Conservation (phyloP, 768 basidiomycete genomes). For the Pleurotus eryngii region DNA sequence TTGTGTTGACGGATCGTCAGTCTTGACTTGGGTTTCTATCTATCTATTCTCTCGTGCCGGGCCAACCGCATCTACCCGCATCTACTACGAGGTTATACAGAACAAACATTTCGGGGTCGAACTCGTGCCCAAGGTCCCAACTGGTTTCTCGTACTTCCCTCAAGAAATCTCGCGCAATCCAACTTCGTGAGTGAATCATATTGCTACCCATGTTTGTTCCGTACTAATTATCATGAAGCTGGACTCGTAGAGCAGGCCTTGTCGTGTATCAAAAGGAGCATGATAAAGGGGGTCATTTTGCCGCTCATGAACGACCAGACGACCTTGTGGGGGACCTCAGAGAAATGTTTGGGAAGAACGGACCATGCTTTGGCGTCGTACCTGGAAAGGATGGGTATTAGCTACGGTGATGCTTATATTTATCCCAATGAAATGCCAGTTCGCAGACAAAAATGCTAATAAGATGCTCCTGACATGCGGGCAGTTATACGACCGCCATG, state of each 20-base stretch:
- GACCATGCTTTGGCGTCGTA: constrained; percentile 47
- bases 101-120: constrained; percentile 11
- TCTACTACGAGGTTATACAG: constrained; percentile 48
- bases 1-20: constrained; percentile 26
- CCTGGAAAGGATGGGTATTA: constrained; percentile 39
- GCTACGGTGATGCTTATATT: no score
- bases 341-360: constrained; percentile 54
- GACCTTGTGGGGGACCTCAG: constrained; percentile 46
- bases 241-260: constrained; percentile 32
- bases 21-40: constrained; percentile 58
- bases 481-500: constrained; percentile 7
- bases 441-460: no score
- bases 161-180: constrained; percentile 30
- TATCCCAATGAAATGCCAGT: no score
- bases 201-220: not conserved
- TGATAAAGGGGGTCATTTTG: constrained; percentile 55
- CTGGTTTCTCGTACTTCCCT: constrained; percentile 48
- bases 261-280: constrained; percentile 49
- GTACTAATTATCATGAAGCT: constrained; percentile 26
- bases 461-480: not conserved
- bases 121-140: constrained; percentile 29
- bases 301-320: constrained; percentile 47
- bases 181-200: not conserved
- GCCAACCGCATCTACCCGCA: constrained; percentile 52
- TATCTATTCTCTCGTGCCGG: constrained; percentile 60